Evolutionary conservation across 177 flowering plant species (phyloP), one percentile per base, ranked within the genome.

Genomic region (Telopea speciosissima): DNA sequence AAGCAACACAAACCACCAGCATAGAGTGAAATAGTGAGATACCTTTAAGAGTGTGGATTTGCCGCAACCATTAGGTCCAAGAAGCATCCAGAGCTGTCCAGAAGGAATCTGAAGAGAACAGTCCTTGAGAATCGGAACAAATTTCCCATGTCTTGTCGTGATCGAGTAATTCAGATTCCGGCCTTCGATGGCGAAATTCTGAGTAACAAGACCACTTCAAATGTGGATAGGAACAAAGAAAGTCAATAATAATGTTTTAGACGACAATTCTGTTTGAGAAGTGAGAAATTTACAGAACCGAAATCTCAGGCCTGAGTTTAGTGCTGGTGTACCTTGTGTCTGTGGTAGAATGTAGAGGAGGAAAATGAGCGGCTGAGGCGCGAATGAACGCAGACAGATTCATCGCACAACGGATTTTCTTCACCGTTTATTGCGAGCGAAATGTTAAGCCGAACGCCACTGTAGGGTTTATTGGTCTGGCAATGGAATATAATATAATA

Each of bases 61-160:
- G 17, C 99, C 97, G 71, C 92, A 94, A 21, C 97, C 97, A 76
- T 95, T 95, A 68, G 97, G 99, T 3, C 97, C 99, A 77, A 95
- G 94, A 73, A 95, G 89, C 99, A 95, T 95, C 97, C 97, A 95
- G 59, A 95, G 72, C 78, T 92, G 85, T 0, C 97, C 99, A 1
- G 84, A 81, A 71, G 99, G 99, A 61, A 95, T 81, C 54, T 68
- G 77, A 62, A 95, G 63, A 0, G 97, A 84, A 72, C 99, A 95
- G 63, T 88, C 85, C 54, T 82, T 83, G 31, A 94, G 86, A 75
- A 94, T 87, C 0, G 90, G 91, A 1, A 82, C 7, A 3, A 49
- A 10, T 52, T 77, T 79, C 19, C 90, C 91, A 56, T 84, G 76
- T 65, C 75, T 82, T 1, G 84, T 80, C 11, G 72, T 75, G 52